Percentiles rank a stretch among this genome's conserved stretches.
Conservation (phyloP, 2,329 filamentous ascomycete species). For the Trichoderma arundinaceum region DNA sequence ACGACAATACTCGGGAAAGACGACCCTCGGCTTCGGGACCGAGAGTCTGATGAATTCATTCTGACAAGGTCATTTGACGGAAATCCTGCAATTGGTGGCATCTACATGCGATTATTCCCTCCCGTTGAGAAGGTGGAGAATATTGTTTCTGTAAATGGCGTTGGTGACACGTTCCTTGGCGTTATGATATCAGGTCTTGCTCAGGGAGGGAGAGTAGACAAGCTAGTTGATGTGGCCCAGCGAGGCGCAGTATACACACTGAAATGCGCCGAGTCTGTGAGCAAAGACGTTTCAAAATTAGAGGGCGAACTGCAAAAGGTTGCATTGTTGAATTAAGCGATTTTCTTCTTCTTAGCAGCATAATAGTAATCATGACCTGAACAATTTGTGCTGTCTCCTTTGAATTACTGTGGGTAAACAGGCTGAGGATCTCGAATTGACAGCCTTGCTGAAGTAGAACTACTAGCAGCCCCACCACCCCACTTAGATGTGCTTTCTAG, state of each 20-base stretch:
- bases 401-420: not conserved
- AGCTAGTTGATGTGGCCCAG: conserved; percentile 80
- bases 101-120: conserved; percentile 80
- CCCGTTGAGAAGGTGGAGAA: conserved; percentile 70
- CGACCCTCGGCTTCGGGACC: conserved; percentile 69
- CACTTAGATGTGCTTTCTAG: conserved; percentile 24
- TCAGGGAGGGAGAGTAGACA: conserved; percentile 59
- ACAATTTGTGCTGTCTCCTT: not conserved
- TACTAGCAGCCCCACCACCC: conserved; percentile 28
- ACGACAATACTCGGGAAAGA: conserved; percentile 71
- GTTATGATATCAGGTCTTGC: conserved; percentile 81
- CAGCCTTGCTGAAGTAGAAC: conserved; percentile 34
- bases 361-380: conserved; percentile 11
- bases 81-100: conserved; percentile 66
- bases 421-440: not conserved
- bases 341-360: not conserved
- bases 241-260: conserved; percentile 79
- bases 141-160: conserved; percentile 89
- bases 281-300: conserved; percentile 57
- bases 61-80: conserved; percentile 65
- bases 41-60: conserved; percentile 70
- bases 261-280: conserved; percentile 76
- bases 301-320: conserved; percentile 46
- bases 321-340: conserved; percentile 29
- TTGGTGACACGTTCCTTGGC: conserved; percentile 90